Conservation (phyloP, 805 yeast species). For the Metschnikowia vanudenii region DNA sequence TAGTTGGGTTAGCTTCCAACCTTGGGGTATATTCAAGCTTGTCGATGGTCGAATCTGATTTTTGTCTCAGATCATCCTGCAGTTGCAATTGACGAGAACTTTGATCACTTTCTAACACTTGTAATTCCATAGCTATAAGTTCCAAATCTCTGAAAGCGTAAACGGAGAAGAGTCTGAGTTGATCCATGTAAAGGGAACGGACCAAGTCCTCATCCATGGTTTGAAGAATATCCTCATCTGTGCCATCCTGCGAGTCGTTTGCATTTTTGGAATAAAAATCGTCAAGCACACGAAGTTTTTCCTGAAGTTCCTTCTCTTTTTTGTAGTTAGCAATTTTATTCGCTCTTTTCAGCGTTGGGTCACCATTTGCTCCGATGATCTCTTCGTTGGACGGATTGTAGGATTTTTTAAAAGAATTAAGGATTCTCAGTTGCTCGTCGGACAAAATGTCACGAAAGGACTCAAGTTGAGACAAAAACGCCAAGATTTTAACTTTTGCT, state of each 20-base stretch:
- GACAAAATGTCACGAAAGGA: conserved; percentile 32
- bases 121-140: conserved; percentile 60
- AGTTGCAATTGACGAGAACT: neutral
- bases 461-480: conserved; percentile 22
- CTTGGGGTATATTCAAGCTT: conserved; percentile 61
- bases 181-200: conserved; percentile 54
- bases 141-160: conserved; percentile 58
- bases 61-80: conserved; percentile 22
- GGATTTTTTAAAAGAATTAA: conserved; percentile 40
- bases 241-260: conserved; percentile 9
- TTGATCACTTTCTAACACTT: conserved; percentile 46
- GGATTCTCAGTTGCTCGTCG: conserved; percentile 33
- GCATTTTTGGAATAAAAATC: conserved; percentile 21
- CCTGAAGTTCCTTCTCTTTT: conserved; percentile 52
- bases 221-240: conserved; percentile 22
- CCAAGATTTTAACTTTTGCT: conserved; percentile 44
- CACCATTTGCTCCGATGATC: conserved; percentile 19
- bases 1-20: conserved; percentile 50
- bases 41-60: conserved; percentile 8
- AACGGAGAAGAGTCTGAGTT: conserved; percentile 51
- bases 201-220: conserved; percentile 62
- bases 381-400: conserved; percentile 45
- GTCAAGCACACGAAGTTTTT: conserved; percentile 41
- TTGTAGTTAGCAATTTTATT: conserved; percentile 71
- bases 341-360: conserved; percentile 54